These are phyloP conservation scores for Aspergillus luchuensis DNA, from an alignment of 2,329 filamentous ascomycete species.

Conservation along the genomic window DNA sequence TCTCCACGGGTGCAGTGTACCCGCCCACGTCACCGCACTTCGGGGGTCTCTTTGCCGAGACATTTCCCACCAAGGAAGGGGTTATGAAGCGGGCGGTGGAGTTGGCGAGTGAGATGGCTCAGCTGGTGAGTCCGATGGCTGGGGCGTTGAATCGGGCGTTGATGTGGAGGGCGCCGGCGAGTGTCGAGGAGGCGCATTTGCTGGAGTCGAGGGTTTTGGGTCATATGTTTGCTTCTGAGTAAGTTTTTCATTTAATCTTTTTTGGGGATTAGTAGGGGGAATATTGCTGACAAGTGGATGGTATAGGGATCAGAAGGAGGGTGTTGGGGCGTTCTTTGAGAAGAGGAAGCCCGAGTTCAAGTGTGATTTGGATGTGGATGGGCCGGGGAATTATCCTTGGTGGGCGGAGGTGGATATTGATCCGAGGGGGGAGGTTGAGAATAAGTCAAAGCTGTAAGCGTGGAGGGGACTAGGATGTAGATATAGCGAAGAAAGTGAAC, in stretches of 20 bases:
- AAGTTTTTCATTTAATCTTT: background rate
- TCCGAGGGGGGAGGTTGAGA: slow-evolving; percentile 22
- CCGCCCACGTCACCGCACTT: too few relatives aligned
- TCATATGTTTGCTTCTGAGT: slow-evolving; percentile 41
- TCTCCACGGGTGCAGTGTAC: slow-evolving; percentile 62
- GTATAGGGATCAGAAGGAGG: slow-evolving; percentile 62
- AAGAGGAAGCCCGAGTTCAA: slow-evolving; percentile 66
- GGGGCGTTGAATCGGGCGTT: slow-evolving; percentile 57
- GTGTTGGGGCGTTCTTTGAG: slow-evolving; percentile 68
- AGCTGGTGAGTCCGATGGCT: too few relatives aligned
- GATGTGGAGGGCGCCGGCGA: slow-evolving; percentile 59
- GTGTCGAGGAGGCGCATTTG: slow-evolving; percentile 69
- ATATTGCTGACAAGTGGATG: background rate
- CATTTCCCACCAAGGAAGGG: too few relatives aligned
- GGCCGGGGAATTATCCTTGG: slow-evolving; percentile 66
- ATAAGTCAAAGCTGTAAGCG: slow-evolving; percentile 28
- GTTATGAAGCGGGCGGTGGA: too few relatives aligned
- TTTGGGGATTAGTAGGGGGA: too few relatives aligned
- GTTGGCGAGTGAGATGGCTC: too few relatives aligned
- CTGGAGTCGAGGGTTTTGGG: slow-evolving; percentile 57
- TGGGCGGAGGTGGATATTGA: slow-evolving; percentile 60
- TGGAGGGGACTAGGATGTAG: background rate
- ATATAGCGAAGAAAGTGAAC: background rate
- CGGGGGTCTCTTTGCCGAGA: too few relatives aligned
- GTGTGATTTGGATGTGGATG: slow-evolving; percentile 62